Evolutionary conservation across 2,329 filamentous ascomycete genomes (phyloP).

Genomic region (Aaosphaeria pasadenensis): DNA sequence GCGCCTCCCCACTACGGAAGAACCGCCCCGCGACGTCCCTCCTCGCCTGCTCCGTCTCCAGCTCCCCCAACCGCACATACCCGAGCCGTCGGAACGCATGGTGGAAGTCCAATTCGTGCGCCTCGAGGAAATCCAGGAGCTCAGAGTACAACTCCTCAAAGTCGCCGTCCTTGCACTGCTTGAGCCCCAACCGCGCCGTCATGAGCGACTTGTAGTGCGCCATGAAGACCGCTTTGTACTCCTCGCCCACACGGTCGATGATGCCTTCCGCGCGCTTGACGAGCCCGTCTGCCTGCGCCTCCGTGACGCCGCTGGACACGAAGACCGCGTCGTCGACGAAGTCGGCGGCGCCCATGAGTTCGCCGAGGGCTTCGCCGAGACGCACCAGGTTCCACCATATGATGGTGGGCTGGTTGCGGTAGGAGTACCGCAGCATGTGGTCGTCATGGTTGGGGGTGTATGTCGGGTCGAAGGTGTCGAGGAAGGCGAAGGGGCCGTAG

Average conservation of each 20-base stretch:
- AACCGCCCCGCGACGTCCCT: slow-evolving; percentile 68
- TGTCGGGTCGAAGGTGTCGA: slow-evolving; percentile 91
- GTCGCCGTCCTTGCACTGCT: slow-evolving; percentile 65
- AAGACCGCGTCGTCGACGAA: slow-evolving; percentile 71
- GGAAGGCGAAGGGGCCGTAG: slow-evolving; percentile 95
- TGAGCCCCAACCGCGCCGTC: slow-evolving; percentile 74
- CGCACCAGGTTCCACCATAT: slow-evolving; percentile 99
- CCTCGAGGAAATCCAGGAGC: slow-evolving; percentile 76
- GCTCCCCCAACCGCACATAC: slow-evolving; percentile 56
- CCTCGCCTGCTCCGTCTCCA: slow-evolving; percentile 64
- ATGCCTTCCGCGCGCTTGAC: slow-evolving; percentile 77
- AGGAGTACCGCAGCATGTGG: slow-evolving; percentile 79
- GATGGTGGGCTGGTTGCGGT: slow-evolving; percentile 89
- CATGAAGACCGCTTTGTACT: slow-evolving; percentile 84
- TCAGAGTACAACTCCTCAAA: slow-evolving; percentile 81
- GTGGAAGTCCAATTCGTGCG: slow-evolving; percentile 85
- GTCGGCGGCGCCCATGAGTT: slow-evolving; percentile 76
- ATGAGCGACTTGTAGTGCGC: slow-evolving; percentile 87
- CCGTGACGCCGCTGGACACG: slow-evolving; percentile 66
- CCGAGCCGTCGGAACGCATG: slow-evolving; percentile 86
- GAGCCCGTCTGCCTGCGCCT: slow-evolving; percentile 67
- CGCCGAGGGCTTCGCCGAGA: slow-evolving; percentile 83
- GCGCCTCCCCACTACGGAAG: slow-evolving; percentile 69
- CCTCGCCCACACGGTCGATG: slow-evolving; percentile 77
- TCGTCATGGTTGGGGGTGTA: slow-evolving; percentile 99